Evolutionary conservation across 75 land plant species (phyloP).

Genomic region (Adiantum capillusveneris): DNA sequence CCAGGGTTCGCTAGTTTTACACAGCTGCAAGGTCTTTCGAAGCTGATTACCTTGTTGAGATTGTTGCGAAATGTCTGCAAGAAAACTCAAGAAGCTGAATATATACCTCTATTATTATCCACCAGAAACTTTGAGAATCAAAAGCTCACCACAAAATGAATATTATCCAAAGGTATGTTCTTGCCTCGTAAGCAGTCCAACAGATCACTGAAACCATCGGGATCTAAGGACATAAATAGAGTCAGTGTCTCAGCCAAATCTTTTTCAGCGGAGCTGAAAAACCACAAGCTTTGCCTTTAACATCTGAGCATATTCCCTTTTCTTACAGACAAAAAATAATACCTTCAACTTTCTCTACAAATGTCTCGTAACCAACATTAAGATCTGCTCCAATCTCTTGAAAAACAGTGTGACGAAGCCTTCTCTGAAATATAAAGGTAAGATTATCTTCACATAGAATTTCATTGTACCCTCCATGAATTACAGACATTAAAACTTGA

Average conservation of each 20-base stretch:
- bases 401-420: constrained; percentile 53
- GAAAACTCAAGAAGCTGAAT: constrained; percentile 5
- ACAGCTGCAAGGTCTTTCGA: neutral
- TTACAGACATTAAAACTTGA: too few species aligned
- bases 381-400: constrained; percentile 65
- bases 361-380: constrained; percentile 80
- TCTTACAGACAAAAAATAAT: too few species aligned
- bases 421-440: constrained; percentile 35
- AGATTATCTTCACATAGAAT: too few species aligned
- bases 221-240: constrained; percentile 12
- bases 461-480: too few species aligned
- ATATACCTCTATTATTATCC: neutral
- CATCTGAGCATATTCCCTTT: too few species aligned
- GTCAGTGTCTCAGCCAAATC: too few species aligned
- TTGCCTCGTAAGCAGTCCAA: constrained; percentile 70
- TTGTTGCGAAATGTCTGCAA: constrained; percentile 85
- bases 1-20: too few species aligned
- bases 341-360: constrained; percentile 59
- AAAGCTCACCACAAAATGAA: constrained; percentile 85
- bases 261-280: too few species aligned
- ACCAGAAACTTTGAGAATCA: too few species aligned
- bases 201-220: constrained; percentile 88
- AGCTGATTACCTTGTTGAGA: constrained; percentile 64
- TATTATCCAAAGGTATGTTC: constrained; percentile 65
- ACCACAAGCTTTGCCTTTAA: too few species aligned